These are phyloP conservation scores for Pichia gijzeniarum DNA, from an alignment of 805 yeast species.

Conservation along the genomic window DNA sequence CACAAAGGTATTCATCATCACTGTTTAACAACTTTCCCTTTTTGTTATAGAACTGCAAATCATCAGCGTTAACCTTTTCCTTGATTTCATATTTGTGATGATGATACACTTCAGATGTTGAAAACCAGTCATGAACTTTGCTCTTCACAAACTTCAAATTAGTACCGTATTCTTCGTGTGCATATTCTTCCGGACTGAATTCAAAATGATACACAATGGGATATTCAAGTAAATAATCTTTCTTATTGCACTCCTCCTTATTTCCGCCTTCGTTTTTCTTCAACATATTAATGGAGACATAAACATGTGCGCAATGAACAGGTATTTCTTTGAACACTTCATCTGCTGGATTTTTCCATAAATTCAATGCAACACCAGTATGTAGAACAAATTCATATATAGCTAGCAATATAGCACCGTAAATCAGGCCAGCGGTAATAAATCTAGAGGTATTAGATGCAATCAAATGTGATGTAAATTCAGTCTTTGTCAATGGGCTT, in stretches of 20 bases:
- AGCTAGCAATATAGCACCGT: conserved; percentile 16
- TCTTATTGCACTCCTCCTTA: neutral
- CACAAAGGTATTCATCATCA: conserved; percentile 44
- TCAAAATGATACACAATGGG: conserved; percentile 62
- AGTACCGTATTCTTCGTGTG: conserved; percentile 66
- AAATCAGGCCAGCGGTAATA: conserved; percentile 25
- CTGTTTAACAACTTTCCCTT: conserved; percentile 27
- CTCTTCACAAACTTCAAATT: conserved; percentile 54
- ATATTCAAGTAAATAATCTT: conserved; percentile 18
- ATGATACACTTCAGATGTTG: conserved; percentile 33
- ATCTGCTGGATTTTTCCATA: conserved; percentile 31
- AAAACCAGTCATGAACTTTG: conserved; percentile 50
- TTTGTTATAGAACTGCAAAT: conserved; percentile 33
- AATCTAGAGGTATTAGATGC: conserved; percentile 17
- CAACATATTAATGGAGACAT: conserved; percentile 43
- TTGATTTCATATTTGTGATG: conserved; percentile 15
- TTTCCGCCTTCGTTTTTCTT: conserved; percentile 13
- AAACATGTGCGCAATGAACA: conserved; percentile 72
- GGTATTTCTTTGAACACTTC: conserved; percentile 68
- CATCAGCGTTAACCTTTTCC: conserved; percentile 17
- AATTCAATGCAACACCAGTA: conserved; percentile 19
- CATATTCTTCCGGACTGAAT: conserved; percentile 77
- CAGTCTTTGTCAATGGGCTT: conserved; percentile 10
- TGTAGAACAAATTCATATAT: conserved; percentile 23
- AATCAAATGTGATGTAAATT: conserved; percentile 22